Evolutionary conservation across 2,329 filamentous ascomycete genomes (phyloP).

Genomic region (Trichoderma atroviride): DNA sequence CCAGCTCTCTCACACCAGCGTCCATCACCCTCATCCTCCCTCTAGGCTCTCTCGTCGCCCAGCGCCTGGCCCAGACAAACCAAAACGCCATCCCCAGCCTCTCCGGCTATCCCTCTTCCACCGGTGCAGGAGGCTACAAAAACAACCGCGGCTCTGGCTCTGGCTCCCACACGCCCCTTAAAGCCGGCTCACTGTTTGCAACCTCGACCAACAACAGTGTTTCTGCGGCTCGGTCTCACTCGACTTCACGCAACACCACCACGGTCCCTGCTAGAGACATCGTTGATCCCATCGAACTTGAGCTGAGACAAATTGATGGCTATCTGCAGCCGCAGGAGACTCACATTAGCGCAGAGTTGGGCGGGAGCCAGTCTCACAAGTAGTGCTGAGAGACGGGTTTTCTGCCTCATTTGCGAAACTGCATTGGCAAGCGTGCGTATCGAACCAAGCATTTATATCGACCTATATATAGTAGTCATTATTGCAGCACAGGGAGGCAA

Average conservation of each 20-base stretch:
- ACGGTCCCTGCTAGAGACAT: conserved; percentile 21
- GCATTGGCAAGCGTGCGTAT: background rate
- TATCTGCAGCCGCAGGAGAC: conserved; percentile 3
- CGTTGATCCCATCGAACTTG: conserved; percentile 37
- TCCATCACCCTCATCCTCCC: conserved; percentile 56
- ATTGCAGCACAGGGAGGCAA: background rate
- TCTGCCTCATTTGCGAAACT: background rate
- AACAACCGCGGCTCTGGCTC: conserved; percentile 28
- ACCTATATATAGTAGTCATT: background rate
- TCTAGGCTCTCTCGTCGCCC: conserved; percentile 55
- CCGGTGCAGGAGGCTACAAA: conserved; percentile 28
- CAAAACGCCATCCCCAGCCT: conserved; percentile 30
- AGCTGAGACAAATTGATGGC: conserved; percentile 38
- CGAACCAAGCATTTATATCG: background rate
- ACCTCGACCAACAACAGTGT: conserved; percentile 25
- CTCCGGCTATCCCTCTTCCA: conserved; percentile 19
- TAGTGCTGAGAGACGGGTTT: conserved; percentile 11
- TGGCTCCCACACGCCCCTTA: conserved; percentile 32
- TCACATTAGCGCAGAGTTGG: background rate
- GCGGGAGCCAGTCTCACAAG: conserved; percentile 28
- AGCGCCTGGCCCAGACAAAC: conserved; percentile 43
- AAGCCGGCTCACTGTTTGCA: conserved; percentile 33
- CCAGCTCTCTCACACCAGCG: conserved; percentile 53
- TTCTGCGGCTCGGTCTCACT: background rate
- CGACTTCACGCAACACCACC: background rate